Conservation (phyloP, 805 yeast genomes). For the Yarrowia sp. region DNA sequence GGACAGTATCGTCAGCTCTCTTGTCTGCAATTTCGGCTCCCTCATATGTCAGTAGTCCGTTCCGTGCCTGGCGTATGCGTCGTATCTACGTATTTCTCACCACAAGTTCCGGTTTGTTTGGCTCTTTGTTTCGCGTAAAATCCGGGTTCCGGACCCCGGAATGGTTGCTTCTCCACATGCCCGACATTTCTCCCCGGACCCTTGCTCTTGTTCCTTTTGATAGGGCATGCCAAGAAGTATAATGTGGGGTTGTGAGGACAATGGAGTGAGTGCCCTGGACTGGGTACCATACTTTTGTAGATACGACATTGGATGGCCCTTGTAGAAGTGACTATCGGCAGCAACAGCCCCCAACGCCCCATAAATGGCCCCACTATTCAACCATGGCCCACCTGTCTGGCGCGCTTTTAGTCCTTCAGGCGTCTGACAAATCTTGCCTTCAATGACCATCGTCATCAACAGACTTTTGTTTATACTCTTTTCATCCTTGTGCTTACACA, state of each 20-base stretch:
- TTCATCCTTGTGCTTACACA: not conserved
- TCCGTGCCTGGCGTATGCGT: not conserved
- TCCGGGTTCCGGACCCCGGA: not conserved
- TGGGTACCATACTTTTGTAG: too few species aligned
- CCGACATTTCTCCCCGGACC: not conserved
- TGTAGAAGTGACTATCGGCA: not conserved
- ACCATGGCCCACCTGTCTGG: too few species aligned
- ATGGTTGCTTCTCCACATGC: not conserved
- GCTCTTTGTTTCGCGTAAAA: not conserved
- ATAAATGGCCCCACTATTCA: too few species aligned
- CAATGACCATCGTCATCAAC: not conserved
- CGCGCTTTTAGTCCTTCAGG: too few species aligned
- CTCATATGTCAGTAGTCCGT: not conserved
- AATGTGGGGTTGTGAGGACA: not conserved
- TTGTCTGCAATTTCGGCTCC: not conserved
- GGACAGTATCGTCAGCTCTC: not conserved
- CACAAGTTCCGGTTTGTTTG: not conserved
- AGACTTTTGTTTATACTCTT: not conserved
- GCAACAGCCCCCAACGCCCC: too few species aligned
- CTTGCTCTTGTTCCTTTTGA: not conserved
- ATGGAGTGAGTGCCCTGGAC: too few species aligned
- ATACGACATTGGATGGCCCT: too few species aligned
- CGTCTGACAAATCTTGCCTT: not conserved
- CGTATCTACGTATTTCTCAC: too few species aligned
- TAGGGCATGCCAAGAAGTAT: not conserved